Evolutionary conservation across 1,139 yeast genomes (phyloP).

Genomic region (Candida neerlandica): DNA sequence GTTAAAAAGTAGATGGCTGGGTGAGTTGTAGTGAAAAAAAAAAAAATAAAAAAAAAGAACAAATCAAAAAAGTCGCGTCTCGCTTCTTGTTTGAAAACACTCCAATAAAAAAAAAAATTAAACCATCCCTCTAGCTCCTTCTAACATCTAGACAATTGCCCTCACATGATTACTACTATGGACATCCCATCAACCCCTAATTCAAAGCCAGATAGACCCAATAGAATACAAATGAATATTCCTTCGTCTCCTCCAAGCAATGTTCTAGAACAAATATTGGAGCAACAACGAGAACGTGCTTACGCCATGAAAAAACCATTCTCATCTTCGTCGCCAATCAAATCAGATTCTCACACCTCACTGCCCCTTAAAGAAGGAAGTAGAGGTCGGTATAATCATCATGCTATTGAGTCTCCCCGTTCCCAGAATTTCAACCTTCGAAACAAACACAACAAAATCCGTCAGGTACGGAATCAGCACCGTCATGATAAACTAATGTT

Average conservation of each 20-base stretch:
- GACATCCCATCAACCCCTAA: not conserved
- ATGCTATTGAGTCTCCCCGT: slow-evolving; percentile 8
- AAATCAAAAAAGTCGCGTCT: slow-evolving; percentile 4
- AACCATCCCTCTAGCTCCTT: not conserved
- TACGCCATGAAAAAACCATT: slow-evolving; percentile 25
- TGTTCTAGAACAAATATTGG: slow-evolving; percentile 19
- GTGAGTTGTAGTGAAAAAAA: not conserved
- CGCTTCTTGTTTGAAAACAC: not conserved
- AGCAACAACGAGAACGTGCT: slow-evolving; percentile 22
- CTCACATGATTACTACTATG: not conserved
- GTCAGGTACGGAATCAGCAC: slow-evolving; percentile 31
- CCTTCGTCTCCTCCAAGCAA: slow-evolving; percentile 9
- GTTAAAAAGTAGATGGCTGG: not conserved
- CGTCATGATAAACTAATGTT: slow-evolving; percentile 25
- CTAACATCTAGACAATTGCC: not conserved
- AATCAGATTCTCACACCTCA: not conserved
- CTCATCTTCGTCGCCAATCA: slow-evolving; percentile 18
- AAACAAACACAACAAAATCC: slow-evolving; percentile 31
- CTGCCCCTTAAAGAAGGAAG: slow-evolving; percentile 7
- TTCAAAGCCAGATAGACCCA: not conserved
- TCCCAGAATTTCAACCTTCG: slow-evolving; percentile 20
- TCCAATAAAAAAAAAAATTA: not conserved
- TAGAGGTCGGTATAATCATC: slow-evolving; percentile 6
- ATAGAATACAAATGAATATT: slow-evolving; percentile 1
- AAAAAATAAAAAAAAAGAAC: not conserved